A percentile compares a stretch with the other conserved stretches of the same genome.
Conservation (phyloP, 139 green algal species). For the Closterium sp. region DNA sequence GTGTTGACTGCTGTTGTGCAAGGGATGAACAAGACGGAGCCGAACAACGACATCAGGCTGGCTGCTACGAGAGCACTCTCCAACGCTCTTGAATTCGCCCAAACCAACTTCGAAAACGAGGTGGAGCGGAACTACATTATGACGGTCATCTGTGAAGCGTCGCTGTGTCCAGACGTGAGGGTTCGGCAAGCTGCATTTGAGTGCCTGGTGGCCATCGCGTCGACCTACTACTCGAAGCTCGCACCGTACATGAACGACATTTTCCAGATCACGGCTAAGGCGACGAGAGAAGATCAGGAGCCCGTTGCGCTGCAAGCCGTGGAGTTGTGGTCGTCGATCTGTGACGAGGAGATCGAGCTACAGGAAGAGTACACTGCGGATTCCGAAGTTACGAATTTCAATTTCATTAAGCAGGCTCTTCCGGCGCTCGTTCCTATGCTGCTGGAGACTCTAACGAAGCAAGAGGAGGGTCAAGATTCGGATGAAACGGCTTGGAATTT, state of each 20-base stretch:
- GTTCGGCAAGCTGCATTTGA: constrained; percentile 85
- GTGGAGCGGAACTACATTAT: constrained; percentile 96
- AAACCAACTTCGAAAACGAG: constrained; percentile 92
- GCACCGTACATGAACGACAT: constrained; percentile 92
- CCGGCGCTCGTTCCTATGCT: constrained; percentile 85
- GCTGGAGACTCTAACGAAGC: constrained; percentile 93
- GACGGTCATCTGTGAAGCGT: constrained; percentile 81
- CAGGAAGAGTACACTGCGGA: constrained; percentile 65
- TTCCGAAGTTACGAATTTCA: constrained; percentile 63
- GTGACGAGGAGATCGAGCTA: constrained; percentile 74
- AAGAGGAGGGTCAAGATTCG: constrained; percentile 85
- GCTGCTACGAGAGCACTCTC: constrained; percentile 84
- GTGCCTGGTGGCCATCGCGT: constrained; percentile 87
- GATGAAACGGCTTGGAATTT: constrained; percentile 92
- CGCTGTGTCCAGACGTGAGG: constrained; percentile 60
- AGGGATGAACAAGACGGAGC: constrained; percentile 80
- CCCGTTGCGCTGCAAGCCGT: constrained; percentile 90
- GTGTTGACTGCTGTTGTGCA: constrained; percentile 92
- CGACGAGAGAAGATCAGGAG: constrained; percentile 82
- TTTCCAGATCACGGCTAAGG: constrained; percentile 86
- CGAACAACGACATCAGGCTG: constrained; percentile 73
- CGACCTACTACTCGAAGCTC: constrained; percentile 90
- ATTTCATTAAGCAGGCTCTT: constrained; percentile 83
- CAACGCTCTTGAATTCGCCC: constrained; percentile 94
- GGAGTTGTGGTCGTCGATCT: constrained; percentile 92